A percentile compares a stretch with the other conserved stretches of the same genome.
Evolutionary conservation across 257 asterid genomes (phyloP).

Genomic region (Scutellaria minor): DNA sequence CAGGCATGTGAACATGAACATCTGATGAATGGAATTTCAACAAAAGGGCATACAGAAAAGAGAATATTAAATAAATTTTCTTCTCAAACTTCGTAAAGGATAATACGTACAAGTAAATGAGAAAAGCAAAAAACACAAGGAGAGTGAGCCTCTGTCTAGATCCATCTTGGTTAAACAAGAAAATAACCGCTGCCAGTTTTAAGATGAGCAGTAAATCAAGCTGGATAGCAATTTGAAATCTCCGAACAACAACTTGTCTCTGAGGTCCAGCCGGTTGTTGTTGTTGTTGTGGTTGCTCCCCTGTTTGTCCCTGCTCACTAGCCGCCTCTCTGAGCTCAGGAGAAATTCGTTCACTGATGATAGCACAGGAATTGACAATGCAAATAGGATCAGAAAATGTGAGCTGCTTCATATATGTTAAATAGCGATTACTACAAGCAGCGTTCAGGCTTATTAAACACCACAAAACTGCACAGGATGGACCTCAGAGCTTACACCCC

Average conservation of each 20-base stretch:
- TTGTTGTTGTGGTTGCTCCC: conserved; percentile 60
- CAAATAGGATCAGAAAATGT: conserved; percentile 22
- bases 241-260: conserved; percentile 73
- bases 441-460: not conserved
- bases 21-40: conserved; percentile 4
- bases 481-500: not conserved
- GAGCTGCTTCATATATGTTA: not conserved
- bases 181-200: conserved; percentile 90
- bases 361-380: conserved; percentile 23
- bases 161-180: conserved; percentile 96
- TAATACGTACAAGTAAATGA: conserved; percentile 79
- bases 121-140: conserved; percentile 75
- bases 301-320: conserved; percentile 71
- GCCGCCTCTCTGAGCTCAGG: conserved; percentile 58
- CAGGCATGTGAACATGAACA: not conserved
- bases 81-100: not conserved
- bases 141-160: conserved; percentile 84
- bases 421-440: no score
- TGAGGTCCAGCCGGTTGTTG: conserved; percentile 74
- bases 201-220: conserved; percentile 81
- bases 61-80: conserved; percentile 1
- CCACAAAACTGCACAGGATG: not conserved
- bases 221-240: conserved; percentile 91
- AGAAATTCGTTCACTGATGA: conserved; percentile 61
- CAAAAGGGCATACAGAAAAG: conserved; percentile 13